Evolutionary conservation across 768 basidiomycete species (phyloP).

Genomic region (Xerocomus brunneocitrinus): DNA sequence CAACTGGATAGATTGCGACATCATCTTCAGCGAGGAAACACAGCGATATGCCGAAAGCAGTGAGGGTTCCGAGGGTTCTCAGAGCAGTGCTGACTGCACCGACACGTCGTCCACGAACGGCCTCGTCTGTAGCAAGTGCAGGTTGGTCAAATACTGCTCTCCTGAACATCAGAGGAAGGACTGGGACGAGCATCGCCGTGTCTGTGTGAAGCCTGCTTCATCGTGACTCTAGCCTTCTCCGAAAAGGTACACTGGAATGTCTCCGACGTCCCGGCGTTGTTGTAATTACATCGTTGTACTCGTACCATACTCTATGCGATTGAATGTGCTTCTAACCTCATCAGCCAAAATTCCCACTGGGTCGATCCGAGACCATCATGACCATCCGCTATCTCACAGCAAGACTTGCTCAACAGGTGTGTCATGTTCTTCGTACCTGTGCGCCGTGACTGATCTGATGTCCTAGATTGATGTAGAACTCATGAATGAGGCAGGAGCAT

Average conservation of each 20-base stretch:
- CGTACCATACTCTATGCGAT: background rate
- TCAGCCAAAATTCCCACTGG: background rate
- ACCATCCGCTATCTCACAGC: slow-evolving; percentile 65
- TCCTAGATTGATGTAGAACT: slow-evolving; percentile 90
- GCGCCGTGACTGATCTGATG: background rate
- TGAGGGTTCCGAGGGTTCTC: slow-evolving; percentile 45
- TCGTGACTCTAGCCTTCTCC: slow-evolving; percentile 6
- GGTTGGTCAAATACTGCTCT: slow-evolving; percentile 74
- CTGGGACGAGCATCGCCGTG: slow-evolving; percentile 74
- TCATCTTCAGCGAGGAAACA: slow-evolving; percentile 50
- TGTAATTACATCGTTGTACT: slow-evolving; percentile 6
- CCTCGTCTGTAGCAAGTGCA: slow-evolving; percentile 72
- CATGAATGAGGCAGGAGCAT: slow-evolving; percentile 84
- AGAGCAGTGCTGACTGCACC: slow-evolving; percentile 38
- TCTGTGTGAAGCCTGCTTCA: slow-evolving; percentile 45
- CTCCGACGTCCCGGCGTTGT: background rate
- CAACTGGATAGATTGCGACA: slow-evolving; percentile 76
- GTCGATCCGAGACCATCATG: slow-evolving; percentile 30
- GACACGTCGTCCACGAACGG: slow-evolving; percentile 36
- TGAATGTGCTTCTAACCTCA: background rate
- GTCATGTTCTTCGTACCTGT: background rate
- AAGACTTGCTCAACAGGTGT: slow-evolving; percentile 71
- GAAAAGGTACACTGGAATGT: background rate
- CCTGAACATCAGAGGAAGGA: slow-evolving; percentile 70
- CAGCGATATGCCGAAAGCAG: slow-evolving; percentile 33